These are phyloP conservation scores for Emergomyces pasteurianus DNA, from an alignment of 2,329 filamentous ascomycete species.

Conservation along the genomic window DNA sequence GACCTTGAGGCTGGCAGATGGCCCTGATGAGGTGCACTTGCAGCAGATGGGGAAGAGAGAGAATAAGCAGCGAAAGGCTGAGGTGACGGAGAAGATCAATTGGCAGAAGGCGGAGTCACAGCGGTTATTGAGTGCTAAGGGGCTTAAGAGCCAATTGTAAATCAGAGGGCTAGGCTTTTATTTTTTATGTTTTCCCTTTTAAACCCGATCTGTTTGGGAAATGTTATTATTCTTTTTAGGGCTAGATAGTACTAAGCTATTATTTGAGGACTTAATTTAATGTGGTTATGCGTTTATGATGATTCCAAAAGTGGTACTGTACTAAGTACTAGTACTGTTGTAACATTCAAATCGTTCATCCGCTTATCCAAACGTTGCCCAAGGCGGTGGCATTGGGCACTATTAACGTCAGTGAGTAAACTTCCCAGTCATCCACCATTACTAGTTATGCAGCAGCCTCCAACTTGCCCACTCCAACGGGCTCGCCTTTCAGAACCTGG, in stretches of 20 bases:
- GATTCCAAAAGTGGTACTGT: no score
- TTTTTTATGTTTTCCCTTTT: background rate
- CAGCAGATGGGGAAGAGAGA: slow-evolving; percentile 44
- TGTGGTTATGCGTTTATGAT: background rate
- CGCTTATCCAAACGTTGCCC: no score
- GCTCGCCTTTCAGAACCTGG: background rate
- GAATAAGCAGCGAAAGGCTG: slow-evolving; percentile 39
- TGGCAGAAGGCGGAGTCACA: slow-evolving; percentile 31
- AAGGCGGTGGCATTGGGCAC: background rate
- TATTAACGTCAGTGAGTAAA: no score
- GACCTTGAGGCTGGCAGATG: slow-evolving; percentile 78
- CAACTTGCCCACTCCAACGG: no score
- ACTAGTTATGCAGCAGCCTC: background rate
- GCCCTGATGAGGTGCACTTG: slow-evolving; percentile 90
- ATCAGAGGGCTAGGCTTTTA: background rate
- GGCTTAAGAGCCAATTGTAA: slow-evolving; percentile 16
- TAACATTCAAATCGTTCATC: no score
- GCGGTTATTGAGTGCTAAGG: slow-evolving; percentile 25
- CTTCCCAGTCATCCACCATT: no score
- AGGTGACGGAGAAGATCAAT: slow-evolving; percentile 29
- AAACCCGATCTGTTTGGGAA: background rate
- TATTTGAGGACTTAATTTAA: background rate
- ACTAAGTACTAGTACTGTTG: no score
- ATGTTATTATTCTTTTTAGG: background rate
- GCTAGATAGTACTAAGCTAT: background rate